Evolutionary conservation across 495 filamentous ascomycete genomes (phyloP).

Genomic region (Chaetomium cochliodes): DNA sequence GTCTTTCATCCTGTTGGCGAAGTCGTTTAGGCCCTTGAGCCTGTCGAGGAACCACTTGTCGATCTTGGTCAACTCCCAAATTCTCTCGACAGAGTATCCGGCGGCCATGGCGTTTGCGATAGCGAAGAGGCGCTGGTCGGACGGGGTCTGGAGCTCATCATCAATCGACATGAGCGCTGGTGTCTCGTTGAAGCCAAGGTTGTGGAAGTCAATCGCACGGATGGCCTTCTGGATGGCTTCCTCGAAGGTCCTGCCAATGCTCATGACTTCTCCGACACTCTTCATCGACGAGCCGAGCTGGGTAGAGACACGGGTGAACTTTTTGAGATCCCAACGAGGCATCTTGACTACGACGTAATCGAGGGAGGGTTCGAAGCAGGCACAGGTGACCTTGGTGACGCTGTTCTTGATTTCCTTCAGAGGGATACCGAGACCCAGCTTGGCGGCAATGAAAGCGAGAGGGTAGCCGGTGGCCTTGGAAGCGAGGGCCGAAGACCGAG

Average conservation of each 20-base stretch:
- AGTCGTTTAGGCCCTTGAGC: constrained; percentile 86
- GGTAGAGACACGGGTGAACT: constrained; percentile 94
- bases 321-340: constrained; percentile 97
- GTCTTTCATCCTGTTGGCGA: constrained; percentile 70
- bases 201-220: constrained; percentile 88
- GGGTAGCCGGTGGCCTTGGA: constrained; percentile 98
- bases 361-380: constrained; percentile 98
- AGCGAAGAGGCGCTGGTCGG: constrained; percentile 94
- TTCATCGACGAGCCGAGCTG: constrained; percentile 98
- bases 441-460: constrained; percentile 93
- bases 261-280: constrained; percentile 99
- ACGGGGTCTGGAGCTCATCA: constrained; percentile 92
- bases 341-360: constrained; percentile 99
- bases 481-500: constrained; percentile 90
- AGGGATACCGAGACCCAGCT: constrained; percentile 90
- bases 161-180: constrained; percentile 91
- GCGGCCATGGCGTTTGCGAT: constrained; percentile 96
- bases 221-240: constrained; percentile 99
- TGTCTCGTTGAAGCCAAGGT: constrained; percentile 92
- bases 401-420: constrained; percentile 96
- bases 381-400: constrained; percentile 92
- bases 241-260: constrained; percentile 93
- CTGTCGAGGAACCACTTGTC: constrained; percentile 96
- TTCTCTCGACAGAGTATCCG: constrained; percentile 91
- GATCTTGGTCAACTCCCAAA: constrained; percentile 96